Conservation (phyloP, 2,329 filamentous ascomycete genomes). For the Lachnellula occidentalis region DNA sequence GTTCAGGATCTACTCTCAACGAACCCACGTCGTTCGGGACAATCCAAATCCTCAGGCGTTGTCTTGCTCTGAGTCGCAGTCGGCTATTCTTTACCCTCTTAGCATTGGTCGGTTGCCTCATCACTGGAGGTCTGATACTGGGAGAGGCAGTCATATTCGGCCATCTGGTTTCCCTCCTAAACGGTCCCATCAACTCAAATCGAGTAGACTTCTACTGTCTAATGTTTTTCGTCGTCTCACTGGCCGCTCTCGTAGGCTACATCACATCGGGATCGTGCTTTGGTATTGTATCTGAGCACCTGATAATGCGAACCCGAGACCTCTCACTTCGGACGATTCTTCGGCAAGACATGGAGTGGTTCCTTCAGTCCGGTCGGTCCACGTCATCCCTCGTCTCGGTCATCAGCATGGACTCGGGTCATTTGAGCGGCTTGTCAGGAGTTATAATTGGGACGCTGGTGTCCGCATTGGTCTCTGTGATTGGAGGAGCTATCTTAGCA, state of each 20-base stretch:
- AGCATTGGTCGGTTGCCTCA: constrained; percentile 31
- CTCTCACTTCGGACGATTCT: constrained; percentile 60
- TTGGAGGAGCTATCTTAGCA: constrained; percentile 62
- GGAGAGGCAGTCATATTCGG: constrained; percentile 53
- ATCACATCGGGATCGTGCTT: constrained; percentile 48
- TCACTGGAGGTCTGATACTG: constrained; percentile 43
- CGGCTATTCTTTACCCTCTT: constrained; percentile 32
- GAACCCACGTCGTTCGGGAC: constrained; percentile 3
- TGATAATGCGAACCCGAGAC: constrained; percentile 58
- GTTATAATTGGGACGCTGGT: constrained; percentile 66
- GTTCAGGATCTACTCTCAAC: background rate
- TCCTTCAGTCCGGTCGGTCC: constrained; percentile 58
- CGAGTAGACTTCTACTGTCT: constrained; percentile 34
- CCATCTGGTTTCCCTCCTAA: constrained; percentile 45
- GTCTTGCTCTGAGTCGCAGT: constrained; percentile 31
- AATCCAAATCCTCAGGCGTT: constrained; percentile 22
- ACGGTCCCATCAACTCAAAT: constrained; percentile 26
- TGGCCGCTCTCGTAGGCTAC: constrained; percentile 56
- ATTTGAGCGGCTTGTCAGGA: constrained; percentile 63
- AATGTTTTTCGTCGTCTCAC: constrained; percentile 45
- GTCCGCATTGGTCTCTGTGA: constrained; percentile 61
- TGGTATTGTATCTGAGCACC: constrained; percentile 56
- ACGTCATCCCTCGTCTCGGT: constrained; percentile 58
- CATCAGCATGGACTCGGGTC: constrained; percentile 64
- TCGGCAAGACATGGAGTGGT: constrained; percentile 64